These are phyloP conservation scores for Penicillium ucsense DNA, from an alignment of 495 filamentous ascomycete species.

Conservation along the genomic window DNA sequence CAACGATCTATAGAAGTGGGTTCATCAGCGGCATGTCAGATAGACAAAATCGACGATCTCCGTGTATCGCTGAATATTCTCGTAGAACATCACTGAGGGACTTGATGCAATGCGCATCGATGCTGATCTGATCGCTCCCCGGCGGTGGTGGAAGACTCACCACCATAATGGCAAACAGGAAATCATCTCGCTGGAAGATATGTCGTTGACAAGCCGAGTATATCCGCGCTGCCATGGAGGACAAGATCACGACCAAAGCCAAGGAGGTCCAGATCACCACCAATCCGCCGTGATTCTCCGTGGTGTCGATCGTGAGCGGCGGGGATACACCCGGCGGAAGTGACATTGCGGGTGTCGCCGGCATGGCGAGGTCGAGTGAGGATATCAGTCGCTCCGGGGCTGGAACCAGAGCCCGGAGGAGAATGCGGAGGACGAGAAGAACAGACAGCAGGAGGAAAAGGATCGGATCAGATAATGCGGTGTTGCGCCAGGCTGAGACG, in stretches of 20 bases:
- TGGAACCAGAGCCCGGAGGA: no score
- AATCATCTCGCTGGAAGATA: slow-evolving; percentile 13
- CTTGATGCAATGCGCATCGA: no score
- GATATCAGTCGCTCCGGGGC: no score
- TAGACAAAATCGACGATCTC: not conserved
- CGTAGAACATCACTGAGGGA: no score
- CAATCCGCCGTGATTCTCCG: slow-evolving; percentile 18
- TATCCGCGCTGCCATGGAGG: slow-evolving; percentile 11
- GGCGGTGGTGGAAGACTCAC: slow-evolving; percentile 2
- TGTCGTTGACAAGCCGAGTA: slow-evolving; percentile 10
- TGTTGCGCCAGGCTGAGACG: no score
- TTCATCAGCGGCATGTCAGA: not conserved
- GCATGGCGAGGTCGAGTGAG: slow-evolving; percentile 1
- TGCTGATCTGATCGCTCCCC: no score
- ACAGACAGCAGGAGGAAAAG: no score
- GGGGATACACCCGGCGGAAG: slow-evolving; percentile 10
- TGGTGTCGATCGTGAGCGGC: slow-evolving; percentile 17
- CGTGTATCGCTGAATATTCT: no score
- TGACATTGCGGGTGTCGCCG: not conserved
- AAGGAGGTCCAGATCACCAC: slow-evolving; percentile 19
- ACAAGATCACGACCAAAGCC: slow-evolving; percentile 11
- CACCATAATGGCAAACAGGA: slow-evolving; percentile 12
- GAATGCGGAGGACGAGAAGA: no score
- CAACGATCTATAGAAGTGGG: not conserved
- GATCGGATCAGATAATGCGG: no score